These are phyloP conservation scores for Colletotrichum sp. DNA, from an alignment of 2,329 filamentous ascomycete species.

Conservation along the genomic window DNA sequence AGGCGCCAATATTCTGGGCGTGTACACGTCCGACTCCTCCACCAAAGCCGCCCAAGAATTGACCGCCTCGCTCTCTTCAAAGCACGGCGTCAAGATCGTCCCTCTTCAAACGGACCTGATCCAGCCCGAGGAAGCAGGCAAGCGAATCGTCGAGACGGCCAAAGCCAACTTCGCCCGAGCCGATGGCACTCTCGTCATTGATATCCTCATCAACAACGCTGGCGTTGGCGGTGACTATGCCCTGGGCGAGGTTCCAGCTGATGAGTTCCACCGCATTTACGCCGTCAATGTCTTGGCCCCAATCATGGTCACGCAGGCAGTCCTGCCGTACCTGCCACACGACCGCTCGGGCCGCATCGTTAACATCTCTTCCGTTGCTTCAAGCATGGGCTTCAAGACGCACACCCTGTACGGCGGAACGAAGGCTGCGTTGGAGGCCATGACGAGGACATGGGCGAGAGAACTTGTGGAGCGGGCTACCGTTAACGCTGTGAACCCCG, in stretches of 20 bases:
- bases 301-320: slow-evolving; percentile 76
- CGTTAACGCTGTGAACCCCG: slow-evolving; percentile 62
- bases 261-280: slow-evolving; percentile 75
- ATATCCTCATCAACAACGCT: slow-evolving; percentile 89
- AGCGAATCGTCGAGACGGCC: slow-evolving; percentile 61
- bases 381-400: slow-evolving; percentile 53
- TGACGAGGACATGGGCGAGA: slow-evolving; percentile 64
- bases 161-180: slow-evolving; percentile 62
- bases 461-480: slow-evolving; percentile 59
- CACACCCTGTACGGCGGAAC: slow-evolving; percentile 61
- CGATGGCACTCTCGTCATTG: slow-evolving; percentile 63
- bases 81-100: slow-evolving; percentile 65
- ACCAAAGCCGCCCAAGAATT: slow-evolving; percentile 12
- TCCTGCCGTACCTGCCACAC: slow-evolving; percentile 68
- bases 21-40: slow-evolving; percentile 64
- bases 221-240: slow-evolving; percentile 55
- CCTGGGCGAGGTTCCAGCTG: slow-evolving; percentile 64
- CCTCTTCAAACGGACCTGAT: slow-evolving; percentile 75
- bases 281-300: slow-evolving; percentile 83
- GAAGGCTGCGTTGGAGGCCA: slow-evolving; percentile 62
- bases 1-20: slow-evolving; percentile 70
- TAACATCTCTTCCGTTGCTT: slow-evolving; percentile 53
- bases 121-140: slow-evolving; percentile 58
- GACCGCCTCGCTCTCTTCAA: slow-evolving; percentile 48
- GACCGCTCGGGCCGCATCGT: slow-evolving; percentile 66